These are phyloP conservation scores for Hyparrhenia diplandra DNA, from an alignment of 176 grass and related monocot genomes.

Conservation along the genomic window DNA sequence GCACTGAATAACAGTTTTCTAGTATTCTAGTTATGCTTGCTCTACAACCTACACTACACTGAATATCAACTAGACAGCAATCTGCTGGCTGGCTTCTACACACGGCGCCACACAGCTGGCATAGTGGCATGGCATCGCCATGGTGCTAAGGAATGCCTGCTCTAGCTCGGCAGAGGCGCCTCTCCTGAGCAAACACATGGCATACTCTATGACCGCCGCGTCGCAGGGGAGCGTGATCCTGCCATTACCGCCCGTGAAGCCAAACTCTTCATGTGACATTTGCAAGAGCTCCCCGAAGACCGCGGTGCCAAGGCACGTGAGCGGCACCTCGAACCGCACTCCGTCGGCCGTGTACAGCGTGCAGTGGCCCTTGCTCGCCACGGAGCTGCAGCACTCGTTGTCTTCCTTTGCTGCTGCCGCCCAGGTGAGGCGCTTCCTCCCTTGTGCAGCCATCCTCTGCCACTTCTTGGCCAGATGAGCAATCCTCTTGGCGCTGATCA, in stretches of 20 bases:
- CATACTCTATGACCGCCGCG: slow-evolving; percentile 33
- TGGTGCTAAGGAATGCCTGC: too few species aligned
- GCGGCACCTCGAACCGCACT: slow-evolving; percentile 50
- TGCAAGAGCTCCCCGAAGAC: slow-evolving; percentile 50
- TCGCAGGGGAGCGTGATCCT: slow-evolving; percentile 51
- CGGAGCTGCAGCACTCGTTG: not conserved
- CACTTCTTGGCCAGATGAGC: slow-evolving; percentile 56
- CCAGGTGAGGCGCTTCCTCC: slow-evolving; percentile 13
- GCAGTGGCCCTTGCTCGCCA: slow-evolving; percentile 37
- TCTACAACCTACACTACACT: too few species aligned
- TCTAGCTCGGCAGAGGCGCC: slow-evolving; percentile 4
- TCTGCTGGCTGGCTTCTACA: too few species aligned
- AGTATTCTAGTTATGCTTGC: too few species aligned
- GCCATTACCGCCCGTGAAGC: not conserved
- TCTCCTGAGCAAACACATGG: slow-evolving; percentile 33
- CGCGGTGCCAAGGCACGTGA: slow-evolving; percentile 28
- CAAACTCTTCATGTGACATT: slow-evolving; percentile 46
- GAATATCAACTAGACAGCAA: too few species aligned
- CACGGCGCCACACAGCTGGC: too few species aligned
- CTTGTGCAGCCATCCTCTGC: slow-evolving; percentile 34
- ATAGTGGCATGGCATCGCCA: too few species aligned
- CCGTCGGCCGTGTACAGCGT: slow-evolving; percentile 38
- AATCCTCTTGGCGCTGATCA: slow-evolving; percentile 49
- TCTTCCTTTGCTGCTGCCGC: not conserved
- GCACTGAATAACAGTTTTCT: too few species aligned